Base-by-base conservation (phyloP, 73 alveolate species). In the Paramecium octaurelia region DNA sequence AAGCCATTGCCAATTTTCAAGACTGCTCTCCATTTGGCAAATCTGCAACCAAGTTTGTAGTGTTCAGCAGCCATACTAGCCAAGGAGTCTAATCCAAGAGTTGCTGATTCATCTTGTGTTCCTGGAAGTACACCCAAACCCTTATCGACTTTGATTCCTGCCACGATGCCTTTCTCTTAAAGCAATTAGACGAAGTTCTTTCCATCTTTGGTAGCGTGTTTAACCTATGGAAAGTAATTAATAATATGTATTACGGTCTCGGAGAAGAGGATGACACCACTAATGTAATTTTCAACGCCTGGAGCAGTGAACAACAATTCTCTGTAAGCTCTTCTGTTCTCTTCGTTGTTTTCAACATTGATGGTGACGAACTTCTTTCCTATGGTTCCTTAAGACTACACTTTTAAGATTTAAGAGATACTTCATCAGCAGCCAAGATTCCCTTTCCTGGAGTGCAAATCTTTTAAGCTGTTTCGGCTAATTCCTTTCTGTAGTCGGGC, bases 11-110 rank as follows among this genome's bases (percentile, higher is more conserved):
- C 96, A 91, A 98, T 97, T 97, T 96, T 97, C 77, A 97, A 93
- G 54, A 97, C 99, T 60, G 99, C 98, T 95, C 99, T 97, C 99
- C 99, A 98, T 94, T 98, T 98, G 93, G 99, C 99, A 95, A 98
- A 98, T 93, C 99, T 96, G 76, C 98, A 95, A 40, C 99, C 99
- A 83, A 92, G 86, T 18, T 77, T 95, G 92, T 98, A 98, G 96
- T 93, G 98, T 88, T 93, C 95, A 77, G 64, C 57, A 88, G 96
- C 93, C 91, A 95, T 77, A 48, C 90, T 93, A 70, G 92, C 96
- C 34, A 96, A 94, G 21, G 92, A 92, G 75, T 96, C 98, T 38
- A 96, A 70, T 9, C 98, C 98, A 35, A 86, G 94, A 58, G 99
- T 98, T 91, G 98, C 96, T 40, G 97, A 95, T 92, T 97, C 99